A percentile compares a stretch with the other conserved stretches of the same genome.
phyloP scores from a whole-genome alignment of 2,329 filamentous ascomycete genomes.

The Fonsecaea nubica region DNA sequence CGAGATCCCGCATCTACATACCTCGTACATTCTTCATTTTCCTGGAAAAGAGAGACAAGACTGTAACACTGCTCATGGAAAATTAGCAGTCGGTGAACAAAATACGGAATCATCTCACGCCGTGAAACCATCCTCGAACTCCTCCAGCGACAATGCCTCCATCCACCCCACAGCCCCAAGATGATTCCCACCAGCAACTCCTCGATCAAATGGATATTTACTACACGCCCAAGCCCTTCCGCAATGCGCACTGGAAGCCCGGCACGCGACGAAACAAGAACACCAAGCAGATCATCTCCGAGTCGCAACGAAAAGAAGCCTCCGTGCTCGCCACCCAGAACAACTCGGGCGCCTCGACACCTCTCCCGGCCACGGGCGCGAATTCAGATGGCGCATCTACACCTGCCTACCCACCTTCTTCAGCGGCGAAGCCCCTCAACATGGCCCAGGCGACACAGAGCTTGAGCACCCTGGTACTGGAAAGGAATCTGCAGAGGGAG shows the following conservation, averaged over 20 bases:
- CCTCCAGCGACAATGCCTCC: conserved; percentile 56
- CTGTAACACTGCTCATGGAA: not conserved
- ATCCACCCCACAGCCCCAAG: conserved; percentile 65
- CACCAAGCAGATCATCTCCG: conserved; percentile 92
- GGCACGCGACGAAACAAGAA: conserved; percentile 98
- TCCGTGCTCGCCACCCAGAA: conserved; percentile 82
- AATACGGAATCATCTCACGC: not conserved
- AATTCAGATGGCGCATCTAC: conserved; percentile 52
- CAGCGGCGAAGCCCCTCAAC: conserved; percentile 62
- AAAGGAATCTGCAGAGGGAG: conserved; percentile 68
- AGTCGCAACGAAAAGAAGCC: conserved; percentile 87
- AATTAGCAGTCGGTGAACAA: not conserved
- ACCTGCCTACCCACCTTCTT: conserved; percentile 37
- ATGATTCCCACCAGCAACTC: conserved; percentile 82
- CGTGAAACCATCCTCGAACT: not conserved
- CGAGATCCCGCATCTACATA: not conserved
- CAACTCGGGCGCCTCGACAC: conserved; percentile 80
- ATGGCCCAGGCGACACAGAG: conserved; percentile 88
- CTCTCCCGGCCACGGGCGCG: conserved; percentile 51
- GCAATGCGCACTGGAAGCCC: conserved; percentile 87
- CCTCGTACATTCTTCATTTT: not conserved
- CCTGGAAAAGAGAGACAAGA: not conserved
- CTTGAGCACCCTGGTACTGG: conserved; percentile 83
- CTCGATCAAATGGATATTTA: conserved; percentile 93
- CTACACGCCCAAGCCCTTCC: conserved; percentile 84